These are phyloP conservation scores for Xenosphaeropsis pyriputrescens DNA, from an alignment of 2,329 filamentous ascomycete genomes.

Conservation along the genomic window DNA sequence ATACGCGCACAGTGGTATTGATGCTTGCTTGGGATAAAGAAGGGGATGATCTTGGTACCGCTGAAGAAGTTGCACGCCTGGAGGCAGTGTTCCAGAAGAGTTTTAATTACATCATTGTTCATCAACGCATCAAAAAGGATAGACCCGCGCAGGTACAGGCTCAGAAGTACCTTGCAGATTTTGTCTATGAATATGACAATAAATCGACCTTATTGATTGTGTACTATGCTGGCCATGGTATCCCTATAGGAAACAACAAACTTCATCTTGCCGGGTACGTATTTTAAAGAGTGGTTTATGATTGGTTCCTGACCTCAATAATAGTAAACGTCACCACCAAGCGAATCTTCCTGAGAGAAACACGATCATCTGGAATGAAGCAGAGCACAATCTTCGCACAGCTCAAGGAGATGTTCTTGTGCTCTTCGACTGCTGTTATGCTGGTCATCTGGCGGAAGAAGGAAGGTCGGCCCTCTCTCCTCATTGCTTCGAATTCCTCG, in stretches of 20 bases:
- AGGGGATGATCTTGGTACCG: conserved; percentile 2
- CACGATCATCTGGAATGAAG: too few species aligned
- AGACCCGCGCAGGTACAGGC: conserved; percentile 6
- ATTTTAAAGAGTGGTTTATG: neutral
- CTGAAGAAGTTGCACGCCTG: conserved; percentile 2
- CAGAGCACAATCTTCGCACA: neutral
- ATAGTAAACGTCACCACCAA: too few species aligned
- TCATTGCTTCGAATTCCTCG: too few species aligned
- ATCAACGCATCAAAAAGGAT: conserved; percentile 1
- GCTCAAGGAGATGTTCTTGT: conserved; percentile 2
- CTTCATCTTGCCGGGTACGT: conserved; percentile 3
- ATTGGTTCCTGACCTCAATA: too few species aligned
- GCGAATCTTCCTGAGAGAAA: too few species aligned
- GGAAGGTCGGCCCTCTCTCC: neutral
- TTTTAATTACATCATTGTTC: conserved; percentile 5
- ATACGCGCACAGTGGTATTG: conserved; percentile 1
- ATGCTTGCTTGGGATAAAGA: conserved; percentile 3
- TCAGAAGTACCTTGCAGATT: conserved; percentile 7
- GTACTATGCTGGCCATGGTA: conserved; percentile 17
- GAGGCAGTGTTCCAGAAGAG: conserved; percentile 2
- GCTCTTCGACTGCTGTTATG: conserved; percentile 5
- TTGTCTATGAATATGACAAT: conserved; percentile 8
- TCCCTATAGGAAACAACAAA: conserved; percentile 2
- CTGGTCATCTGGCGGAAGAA: conserved; percentile 1
- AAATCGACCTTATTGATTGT: conserved; percentile 12